Percentiles rank a stretch among this genome's conserved stretches.
Conservation (phyloP, 345 rosid species). For the Populus davidiana region DNA sequence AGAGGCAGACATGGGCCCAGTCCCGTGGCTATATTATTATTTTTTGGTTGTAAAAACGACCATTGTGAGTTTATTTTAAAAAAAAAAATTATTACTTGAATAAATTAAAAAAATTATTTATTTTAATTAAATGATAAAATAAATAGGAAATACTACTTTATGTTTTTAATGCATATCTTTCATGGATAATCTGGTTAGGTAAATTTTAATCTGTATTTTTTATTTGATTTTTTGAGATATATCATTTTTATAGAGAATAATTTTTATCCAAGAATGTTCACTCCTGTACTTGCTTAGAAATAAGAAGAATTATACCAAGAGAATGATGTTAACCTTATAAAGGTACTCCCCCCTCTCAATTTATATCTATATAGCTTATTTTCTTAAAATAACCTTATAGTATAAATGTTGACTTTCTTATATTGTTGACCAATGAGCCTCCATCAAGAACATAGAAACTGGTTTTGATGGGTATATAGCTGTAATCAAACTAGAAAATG, state of each 20-base stretch:
- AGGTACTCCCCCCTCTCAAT: slow-evolving; percentile 37
- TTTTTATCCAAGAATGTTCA: slow-evolving; percentile 83
- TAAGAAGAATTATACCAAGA: slow-evolving; percentile 82
- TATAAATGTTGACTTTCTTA: slow-evolving; percentile 11
- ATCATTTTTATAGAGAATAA: slow-evolving; percentile 83
- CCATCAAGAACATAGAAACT: slow-evolving; percentile 71
- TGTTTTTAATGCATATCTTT: neutral
- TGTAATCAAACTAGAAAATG: slow-evolving; percentile 78
- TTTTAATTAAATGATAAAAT: no score
- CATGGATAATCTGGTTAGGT: neutral
- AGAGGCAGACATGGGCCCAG: no score
- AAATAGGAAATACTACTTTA: no score
- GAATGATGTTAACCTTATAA: slow-evolving; percentile 70
- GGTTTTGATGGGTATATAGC: slow-evolving; percentile 73
- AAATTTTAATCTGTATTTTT: neutral
- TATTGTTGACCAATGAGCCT: slow-evolving; percentile 53
- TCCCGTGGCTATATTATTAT: no score
- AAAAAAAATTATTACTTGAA: no score
- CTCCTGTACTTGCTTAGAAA: slow-evolving; percentile 82
- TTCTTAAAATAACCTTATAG: neutral
- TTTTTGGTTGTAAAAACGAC: no score
- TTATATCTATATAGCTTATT: neutral
- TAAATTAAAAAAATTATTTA: no score
- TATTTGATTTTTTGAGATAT: slow-evolving; percentile 33
- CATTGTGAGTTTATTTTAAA: no score